These are phyloP conservation scores for Agaricus blazei DNA, from an alignment of 768 basidiomycete species.

Conservation along the genomic window DNA sequence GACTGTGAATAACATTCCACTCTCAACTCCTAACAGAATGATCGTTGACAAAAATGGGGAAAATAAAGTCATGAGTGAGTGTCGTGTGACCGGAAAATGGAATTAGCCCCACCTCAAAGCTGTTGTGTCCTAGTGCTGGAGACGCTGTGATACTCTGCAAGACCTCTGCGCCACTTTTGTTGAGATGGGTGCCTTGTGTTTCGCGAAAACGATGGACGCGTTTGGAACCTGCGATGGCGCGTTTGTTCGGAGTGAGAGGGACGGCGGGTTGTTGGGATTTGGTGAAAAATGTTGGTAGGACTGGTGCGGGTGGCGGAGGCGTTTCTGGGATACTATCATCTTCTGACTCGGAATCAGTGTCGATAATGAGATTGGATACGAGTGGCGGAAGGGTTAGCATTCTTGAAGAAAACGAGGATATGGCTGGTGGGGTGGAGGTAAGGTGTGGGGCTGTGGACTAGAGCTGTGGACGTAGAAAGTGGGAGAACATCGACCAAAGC, in stretches of 20 bases:
- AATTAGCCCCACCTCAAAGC: conserved; percentile 22
- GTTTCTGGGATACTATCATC: background rate
- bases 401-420: background rate
- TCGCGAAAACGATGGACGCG: conserved; percentile 11
- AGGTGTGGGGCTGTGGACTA: background rate
- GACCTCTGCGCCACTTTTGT: conserved; percentile 9
- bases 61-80: background rate
- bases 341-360: conserved; percentile 7
- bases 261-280: background rate
- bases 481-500: background rate
- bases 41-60: background rate
- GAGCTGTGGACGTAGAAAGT: background rate
- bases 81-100: conserved; percentile 3
- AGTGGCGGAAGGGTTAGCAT: background rate
- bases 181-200: background rate
- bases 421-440: background rate
- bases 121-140: conserved; percentile 18
- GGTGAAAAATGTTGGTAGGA: background rate
- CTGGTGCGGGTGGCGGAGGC: background rate
- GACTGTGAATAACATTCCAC: conserved; percentile 26
- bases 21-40: conserved; percentile 21
- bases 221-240: conserved; percentile 15
- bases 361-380: conserved; percentile 1
- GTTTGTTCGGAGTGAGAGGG: background rate
- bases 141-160: conserved; percentile 26